A percentile compares a stretch with the other conserved stretches of the same genome.
Evolutionary conservation across 1,284 basidiomycete genomes (phyloP).

Genomic region (Xerocomus minutiporus): DNA sequence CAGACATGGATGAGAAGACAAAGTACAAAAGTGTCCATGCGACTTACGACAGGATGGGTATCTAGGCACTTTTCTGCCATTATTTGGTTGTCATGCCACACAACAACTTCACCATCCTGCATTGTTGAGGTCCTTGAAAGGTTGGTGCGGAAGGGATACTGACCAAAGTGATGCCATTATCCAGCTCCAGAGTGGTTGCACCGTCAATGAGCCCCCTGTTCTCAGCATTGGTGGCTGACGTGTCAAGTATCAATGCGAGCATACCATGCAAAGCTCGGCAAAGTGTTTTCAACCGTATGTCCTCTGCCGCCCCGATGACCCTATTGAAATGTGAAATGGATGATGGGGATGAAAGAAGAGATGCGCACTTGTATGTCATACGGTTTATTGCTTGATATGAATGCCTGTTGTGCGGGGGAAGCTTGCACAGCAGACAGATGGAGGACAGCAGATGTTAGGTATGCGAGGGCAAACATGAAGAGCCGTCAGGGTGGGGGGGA

Average conservation of each 20-base stretch:
- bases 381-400: constrained; percentile 18
- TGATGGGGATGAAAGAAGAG: neutral
- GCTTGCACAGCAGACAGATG: constrained; percentile 18
- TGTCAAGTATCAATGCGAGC: constrained; percentile 12
- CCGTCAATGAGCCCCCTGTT: constrained; percentile 68
- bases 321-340: constrained; percentile 33
- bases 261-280: constrained; percentile 73
- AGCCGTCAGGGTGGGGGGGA: neutral
- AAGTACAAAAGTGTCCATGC: neutral
- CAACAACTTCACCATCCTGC: constrained; percentile 68
- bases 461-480: constrained; percentile 16
- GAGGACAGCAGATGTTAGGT: constrained; percentile 5
- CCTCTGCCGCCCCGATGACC: constrained; percentile 78
- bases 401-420: constrained; percentile 28
- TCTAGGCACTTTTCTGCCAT: constrained; percentile 60
- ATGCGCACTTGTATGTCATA: constrained; percentile 46
- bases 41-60: constrained; percentile 54
- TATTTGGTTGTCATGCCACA: constrained; percentile 77
- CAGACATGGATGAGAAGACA: constrained; percentile 8
- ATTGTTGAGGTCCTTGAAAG: constrained; percentile 9
- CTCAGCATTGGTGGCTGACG: constrained; percentile 6
- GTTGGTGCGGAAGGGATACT: constrained; percentile 2
- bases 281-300: constrained; percentile 62
- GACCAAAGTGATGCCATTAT: constrained; percentile 71
- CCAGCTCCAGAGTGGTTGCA: constrained; percentile 70